Conservation (phyloP, 2,329 filamentous ascomycete genomes). For the Ceratocystis cacaofunesta region DNA sequence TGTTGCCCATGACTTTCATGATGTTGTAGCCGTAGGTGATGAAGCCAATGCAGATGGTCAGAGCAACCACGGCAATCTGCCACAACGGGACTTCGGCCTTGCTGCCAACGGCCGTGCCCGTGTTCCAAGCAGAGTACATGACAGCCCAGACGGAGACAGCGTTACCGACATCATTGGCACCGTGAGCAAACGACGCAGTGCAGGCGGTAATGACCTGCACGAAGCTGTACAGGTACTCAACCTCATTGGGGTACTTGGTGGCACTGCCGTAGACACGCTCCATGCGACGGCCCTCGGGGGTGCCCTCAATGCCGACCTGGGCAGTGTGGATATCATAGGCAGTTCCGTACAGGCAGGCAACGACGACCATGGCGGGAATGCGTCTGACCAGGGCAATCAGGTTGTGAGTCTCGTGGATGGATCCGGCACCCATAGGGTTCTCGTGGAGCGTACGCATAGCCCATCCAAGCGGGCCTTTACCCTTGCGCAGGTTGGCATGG, state of each 20-base stretch:
- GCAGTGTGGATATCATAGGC: conserved; percentile 73
- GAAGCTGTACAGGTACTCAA: conserved; percentile 55
- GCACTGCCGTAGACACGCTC: conserved; percentile 49
- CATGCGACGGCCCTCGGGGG: conserved; percentile 60
- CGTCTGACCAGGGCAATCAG: conserved; percentile 47
- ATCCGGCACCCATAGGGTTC: conserved; percentile 56
- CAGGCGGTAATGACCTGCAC: conserved; percentile 53
- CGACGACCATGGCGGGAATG: conserved; percentile 51
- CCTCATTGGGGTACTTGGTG: conserved; percentile 52
- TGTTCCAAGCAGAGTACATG: conserved; percentile 53
- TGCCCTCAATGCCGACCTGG: conserved; percentile 54
- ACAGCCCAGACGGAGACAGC: conserved; percentile 55
- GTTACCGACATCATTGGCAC: conserved; percentile 64
- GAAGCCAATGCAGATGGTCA: conserved; percentile 50
- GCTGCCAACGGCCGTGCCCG: conserved; percentile 42
- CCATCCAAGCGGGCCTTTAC: conserved; percentile 60
- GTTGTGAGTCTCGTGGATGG: conserved; percentile 62
- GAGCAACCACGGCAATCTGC: conserved; percentile 57
- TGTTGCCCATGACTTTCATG: conserved; percentile 78
- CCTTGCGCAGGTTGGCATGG: conserved; percentile 47
- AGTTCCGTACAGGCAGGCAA: conserved; percentile 53
- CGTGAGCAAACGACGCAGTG: conserved; percentile 61
- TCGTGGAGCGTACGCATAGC: conserved; percentile 63
- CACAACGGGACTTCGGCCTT: conserved; percentile 57
- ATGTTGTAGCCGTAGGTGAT: conserved; percentile 71